A percentile compares a stretch with the other conserved stretches of the same genome.
Conservation (phyloP, 345 rosid species). For the Hypericum perforatum region DNA sequence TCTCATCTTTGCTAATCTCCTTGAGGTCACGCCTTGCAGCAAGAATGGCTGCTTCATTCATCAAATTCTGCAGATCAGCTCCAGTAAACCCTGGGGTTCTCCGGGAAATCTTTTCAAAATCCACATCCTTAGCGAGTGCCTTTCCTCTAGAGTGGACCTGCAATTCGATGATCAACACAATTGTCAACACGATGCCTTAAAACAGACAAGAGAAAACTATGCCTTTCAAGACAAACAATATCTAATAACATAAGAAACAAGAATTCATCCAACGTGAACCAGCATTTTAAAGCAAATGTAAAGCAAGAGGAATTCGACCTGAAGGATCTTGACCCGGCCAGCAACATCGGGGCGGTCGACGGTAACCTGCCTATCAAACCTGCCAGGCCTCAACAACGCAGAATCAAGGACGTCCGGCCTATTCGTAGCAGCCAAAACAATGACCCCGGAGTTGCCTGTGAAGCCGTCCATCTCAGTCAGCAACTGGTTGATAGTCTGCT, state of each 20-base stretch:
- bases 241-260: too few relatives aligned
- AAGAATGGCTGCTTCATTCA: slow-evolving; percentile 97
- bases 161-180: too few relatives aligned
- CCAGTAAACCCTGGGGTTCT: slow-evolving; percentile 96
- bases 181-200: too few relatives aligned
- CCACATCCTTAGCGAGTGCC: slow-evolving; percentile 94
- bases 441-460: slow-evolving; percentile 78
- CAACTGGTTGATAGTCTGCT: slow-evolving; percentile 77
- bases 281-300: too few relatives aligned
- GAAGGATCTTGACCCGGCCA: slow-evolving; percentile 83
- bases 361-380: slow-evolving; percentile 84
- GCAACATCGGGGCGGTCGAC: slow-evolving; percentile 93
- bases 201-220: too few relatives aligned
- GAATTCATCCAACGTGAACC: too few relatives aligned
- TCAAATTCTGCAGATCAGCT: slow-evolving; percentile 89
- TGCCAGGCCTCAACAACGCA: slow-evolving; percentile 75
- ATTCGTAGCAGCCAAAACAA: slow-evolving; percentile 84
- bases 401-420: slow-evolving; percentile 83
- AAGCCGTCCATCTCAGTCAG: slow-evolving; percentile 95
- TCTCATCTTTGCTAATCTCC: slow-evolving; percentile 97
- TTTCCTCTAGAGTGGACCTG: slow-evolving; percentile 98
- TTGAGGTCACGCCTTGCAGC: slow-evolving; percentile 96
- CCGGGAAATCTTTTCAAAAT: slow-evolving; percentile 86
- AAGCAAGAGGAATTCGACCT: slow-evolving; percentile 26
- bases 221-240: too few relatives aligned